Conservation (phyloP, 345 rosid genomes). For the Nasturtium officinale region DNA sequence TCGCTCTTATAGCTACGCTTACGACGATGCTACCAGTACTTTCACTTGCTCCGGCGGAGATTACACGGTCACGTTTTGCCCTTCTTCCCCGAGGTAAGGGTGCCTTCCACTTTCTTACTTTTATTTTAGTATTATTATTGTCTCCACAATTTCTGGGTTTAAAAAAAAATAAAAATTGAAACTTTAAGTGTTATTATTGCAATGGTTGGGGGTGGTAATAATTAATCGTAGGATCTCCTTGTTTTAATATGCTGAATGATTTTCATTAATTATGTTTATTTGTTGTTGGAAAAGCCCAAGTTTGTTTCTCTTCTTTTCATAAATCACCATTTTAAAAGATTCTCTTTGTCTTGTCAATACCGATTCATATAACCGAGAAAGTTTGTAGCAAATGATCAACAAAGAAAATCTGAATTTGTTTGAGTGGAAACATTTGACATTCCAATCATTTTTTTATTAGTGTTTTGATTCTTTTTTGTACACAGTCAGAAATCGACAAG, state of each 20-base stretch:
- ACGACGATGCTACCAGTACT: slow-evolving; percentile 90
- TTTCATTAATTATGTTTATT: too few relatives aligned
- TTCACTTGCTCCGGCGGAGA: slow-evolving; percentile 90
- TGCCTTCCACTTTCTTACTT: neutral
- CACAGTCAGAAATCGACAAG: slow-evolving; percentile 81
- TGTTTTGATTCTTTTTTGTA: neutral
- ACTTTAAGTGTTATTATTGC: neutral
- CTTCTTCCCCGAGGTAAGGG: slow-evolving; percentile 78
- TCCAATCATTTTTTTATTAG: neutral
- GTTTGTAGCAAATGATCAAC: neutral
- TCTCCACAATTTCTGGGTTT: slow-evolving; percentile 21
- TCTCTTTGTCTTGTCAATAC: slow-evolving; percentile 9
- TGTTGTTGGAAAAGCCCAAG: slow-evolving; percentile 26
- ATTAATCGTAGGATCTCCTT: slow-evolving; percentile 19
- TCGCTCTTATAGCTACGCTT: slow-evolving; percentile 89
- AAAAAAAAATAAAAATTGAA: neutral
- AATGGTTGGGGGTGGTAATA: slow-evolving; percentile 28
- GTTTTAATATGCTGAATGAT: neutral
- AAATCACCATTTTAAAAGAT: slow-evolving; percentile 13
- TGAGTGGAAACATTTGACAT: neutral
- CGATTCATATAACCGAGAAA: neutral
- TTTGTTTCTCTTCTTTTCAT: slow-evolving; percentile 45
- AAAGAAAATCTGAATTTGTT: neutral
- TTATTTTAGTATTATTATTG: neutral
- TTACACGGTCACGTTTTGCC: slow-evolving; percentile 92